phyloP scores from a whole-genome alignment of 2,329 filamentous ascomycete species.

The Penicillium italicum region DNA sequence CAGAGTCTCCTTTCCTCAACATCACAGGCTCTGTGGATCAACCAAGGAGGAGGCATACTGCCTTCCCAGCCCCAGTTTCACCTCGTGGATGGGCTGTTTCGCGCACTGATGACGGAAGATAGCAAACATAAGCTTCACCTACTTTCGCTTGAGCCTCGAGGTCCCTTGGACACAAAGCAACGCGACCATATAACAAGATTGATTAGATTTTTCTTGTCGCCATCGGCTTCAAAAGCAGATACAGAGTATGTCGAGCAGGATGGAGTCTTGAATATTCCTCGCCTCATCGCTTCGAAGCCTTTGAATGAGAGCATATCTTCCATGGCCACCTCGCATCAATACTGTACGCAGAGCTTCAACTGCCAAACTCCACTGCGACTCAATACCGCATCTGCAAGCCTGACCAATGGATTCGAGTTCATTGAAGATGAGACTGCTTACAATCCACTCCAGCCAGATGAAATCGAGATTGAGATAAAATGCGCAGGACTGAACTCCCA shows the following conservation, averaged over 20 bases:
- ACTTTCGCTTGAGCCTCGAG: not conserved
- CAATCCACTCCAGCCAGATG: not conserved
- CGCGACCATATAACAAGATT: not conserved
- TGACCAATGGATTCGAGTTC: slow-evolving; percentile 2
- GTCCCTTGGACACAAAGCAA: not conserved
- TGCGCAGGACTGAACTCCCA: slow-evolving; percentile 26
- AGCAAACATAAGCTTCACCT: not conserved
- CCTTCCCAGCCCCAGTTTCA: not conserved
- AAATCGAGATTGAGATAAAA: slow-evolving; percentile 5
- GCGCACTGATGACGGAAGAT: not conserved
- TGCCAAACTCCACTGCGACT: not conserved
- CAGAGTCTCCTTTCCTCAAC: not conserved
- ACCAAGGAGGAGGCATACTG: not conserved
- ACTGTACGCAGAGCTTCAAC: not conserved
- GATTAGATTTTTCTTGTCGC: not conserved
- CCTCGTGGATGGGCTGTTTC: not conserved
- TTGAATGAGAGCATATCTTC: not conserved
- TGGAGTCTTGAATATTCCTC: not conserved
- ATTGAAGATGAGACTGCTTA: not conserved
- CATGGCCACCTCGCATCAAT: not conserved
- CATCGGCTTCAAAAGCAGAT: not conserved
- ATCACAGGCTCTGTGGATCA: not conserved
- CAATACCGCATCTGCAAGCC: not conserved
- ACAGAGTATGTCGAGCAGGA: not conserved
- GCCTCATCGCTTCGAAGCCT: not conserved